Percentiles rank a stretch among this genome's conserved stretches.
phyloP scores from a whole-genome alignment of 2,329 filamentous ascomycete genomes.

The Colletotrichum neosansevieriae region DNA sequence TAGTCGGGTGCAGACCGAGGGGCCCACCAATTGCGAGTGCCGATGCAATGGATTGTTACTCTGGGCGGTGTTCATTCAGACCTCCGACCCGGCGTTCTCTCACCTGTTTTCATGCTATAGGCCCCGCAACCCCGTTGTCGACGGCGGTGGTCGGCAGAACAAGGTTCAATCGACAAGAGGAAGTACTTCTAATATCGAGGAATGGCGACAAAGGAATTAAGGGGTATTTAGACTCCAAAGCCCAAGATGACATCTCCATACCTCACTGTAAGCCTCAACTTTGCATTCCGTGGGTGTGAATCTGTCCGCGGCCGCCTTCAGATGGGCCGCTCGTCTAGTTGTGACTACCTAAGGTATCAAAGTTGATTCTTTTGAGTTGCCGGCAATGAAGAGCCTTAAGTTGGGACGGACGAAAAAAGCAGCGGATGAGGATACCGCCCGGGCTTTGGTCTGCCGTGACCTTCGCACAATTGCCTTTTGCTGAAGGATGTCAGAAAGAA shows the following conservation, averaged over 20 bases:
- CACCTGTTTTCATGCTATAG: conserved; percentile 21
- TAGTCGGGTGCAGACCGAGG: conserved; percentile 19
- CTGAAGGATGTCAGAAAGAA: conserved; percentile 14
- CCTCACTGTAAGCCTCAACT: conserved; percentile 20
- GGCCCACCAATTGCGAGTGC: conserved; percentile 7
- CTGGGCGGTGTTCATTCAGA: conserved; percentile 1
- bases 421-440: conserved; percentile 23
- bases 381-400: not conserved
- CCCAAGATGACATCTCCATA: conserved; percentile 14
- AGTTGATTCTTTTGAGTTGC: not conserved
- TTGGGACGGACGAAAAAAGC: conserved; percentile 31
- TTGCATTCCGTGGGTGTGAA: not conserved
- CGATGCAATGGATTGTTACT: conserved; percentile 34
- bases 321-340: not conserved
- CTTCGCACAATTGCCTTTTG: not conserved
- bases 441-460: conserved; percentile 8
- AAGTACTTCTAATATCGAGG: conserved; percentile 12
- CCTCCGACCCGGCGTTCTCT: not conserved
- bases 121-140: conserved; percentile 16
- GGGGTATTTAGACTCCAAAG: conserved; percentile 17
- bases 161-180: too few relatives aligned
- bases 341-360: not conserved
- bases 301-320: conserved; percentile 16
- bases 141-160: conserved; percentile 9
- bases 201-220: conserved; percentile 17